Evolutionary conservation across 2,329 filamentous ascomycete genomes (phyloP), one percentile per base, ranked within the genome.

Genomic region (Penicillium sp.): DNA sequence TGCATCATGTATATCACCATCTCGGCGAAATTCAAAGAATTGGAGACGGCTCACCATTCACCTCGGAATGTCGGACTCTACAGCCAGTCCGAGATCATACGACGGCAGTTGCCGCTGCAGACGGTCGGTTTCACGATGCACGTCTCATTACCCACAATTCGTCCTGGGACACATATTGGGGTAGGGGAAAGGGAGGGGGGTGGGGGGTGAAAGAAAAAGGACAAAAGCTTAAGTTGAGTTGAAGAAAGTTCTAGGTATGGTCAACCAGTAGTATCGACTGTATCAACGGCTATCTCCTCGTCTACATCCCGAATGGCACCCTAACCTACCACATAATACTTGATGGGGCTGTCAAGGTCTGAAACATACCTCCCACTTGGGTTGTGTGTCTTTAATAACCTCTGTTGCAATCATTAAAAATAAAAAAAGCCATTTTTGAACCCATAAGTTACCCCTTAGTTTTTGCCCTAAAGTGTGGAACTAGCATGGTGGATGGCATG

Each of bases 261-360:
- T 66, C 67, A 4, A 71, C 71, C 42, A 72, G 69, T 57, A 35
- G 59, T 17, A 58, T 56, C 14, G 16, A 31, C 30, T 5, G 30
- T 31, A 11, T 10, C 28, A 70, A 69, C 36, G 69, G 71, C 28
- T 70, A 70, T 52, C 53, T 73, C 2, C 63, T 67, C 51, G 58
- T 70, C 35, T 69, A 69, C 35, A 58, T 64, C 12, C 40, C 66
- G 9, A 58, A 61, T 3, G 48, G 58, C 1, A 62, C 68, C 49
- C 56, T 67, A 31, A 61, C 47, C 22, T 65, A 65, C 58, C 50
- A 62, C 50, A 62, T 10, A 55, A 57, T 17, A 56, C 58, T 14
- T 22, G 58, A 38, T 14, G 60, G 68, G 25, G 58, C 58, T n/a
- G 55, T 69, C 42, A 71, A 63, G 31, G 58, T 61, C 37, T 10